Evolutionary conservation across 768 basidiomycete species (phyloP), one percentile per base, ranked within the genome.

Genomic region (Tephrocybe sp.): DNA sequence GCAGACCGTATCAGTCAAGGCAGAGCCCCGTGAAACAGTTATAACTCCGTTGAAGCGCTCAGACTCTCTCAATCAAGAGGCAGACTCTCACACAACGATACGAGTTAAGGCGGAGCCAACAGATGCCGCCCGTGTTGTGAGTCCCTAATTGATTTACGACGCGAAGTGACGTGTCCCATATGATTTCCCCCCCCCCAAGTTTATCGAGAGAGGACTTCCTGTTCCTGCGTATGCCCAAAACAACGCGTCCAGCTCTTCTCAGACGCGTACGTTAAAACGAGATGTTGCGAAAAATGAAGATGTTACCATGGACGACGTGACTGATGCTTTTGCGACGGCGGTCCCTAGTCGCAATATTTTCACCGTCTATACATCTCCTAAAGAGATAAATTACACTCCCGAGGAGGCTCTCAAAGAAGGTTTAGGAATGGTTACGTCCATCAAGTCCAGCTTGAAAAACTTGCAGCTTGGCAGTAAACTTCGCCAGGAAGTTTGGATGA

Each of bases 401-500:
- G 80, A 82, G 56, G 55, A 59, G 24, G 77, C 77, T 2, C 60
- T 84, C 7, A 69, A 75, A 42, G 70, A 79, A 54, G 82, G 78
- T 4, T 50, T 79, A 1, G 65, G 63, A 0, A 83, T 82, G 80
- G 77, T 80, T 3, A 69, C 78, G 52, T 64, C 69, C 10, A 62
- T 83, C 45, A 73, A 76, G 58, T 59, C 64, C 3, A 58, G 61
- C 42, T 61, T 83, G 36, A 67, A 73, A 48, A 69, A 60, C 16
- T 54, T 82, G 48, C 66, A 78, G 45, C 58, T 83, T 2, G 79
- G 80, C 15, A 79, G 75, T 56, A 78, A 78, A 57, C 61, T 82
- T 42, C 72, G 83, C 12, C 65, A 78, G 53, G 80, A 82, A 15
- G 80, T 83, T 2, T 84, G 83, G 82, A 59, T 70, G 37, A 69